Conservation (phyloP, 2,329 filamentous ascomycete genomes). For the Beauveria rudraprayagi region DNA sequence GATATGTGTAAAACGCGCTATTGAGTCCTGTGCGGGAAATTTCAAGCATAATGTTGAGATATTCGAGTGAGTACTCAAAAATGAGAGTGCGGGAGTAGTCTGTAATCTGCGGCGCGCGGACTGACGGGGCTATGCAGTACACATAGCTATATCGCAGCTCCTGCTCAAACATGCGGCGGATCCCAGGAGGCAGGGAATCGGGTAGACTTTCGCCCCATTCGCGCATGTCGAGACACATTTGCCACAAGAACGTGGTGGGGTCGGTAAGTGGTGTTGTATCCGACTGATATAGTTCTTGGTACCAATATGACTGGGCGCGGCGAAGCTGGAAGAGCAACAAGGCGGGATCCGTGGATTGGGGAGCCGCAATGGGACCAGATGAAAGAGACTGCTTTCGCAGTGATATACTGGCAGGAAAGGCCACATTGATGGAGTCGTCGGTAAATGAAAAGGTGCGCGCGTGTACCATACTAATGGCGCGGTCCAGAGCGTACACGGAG, state of each 20-base stretch:
- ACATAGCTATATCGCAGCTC: conserved; percentile 88
- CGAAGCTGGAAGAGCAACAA: conserved; percentile 74
- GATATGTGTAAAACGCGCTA: conserved; percentile 69
- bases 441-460: conserved; percentile 88
- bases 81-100: conserved; percentile 73
- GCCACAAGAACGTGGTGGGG: conserved; percentile 64
- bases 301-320: conserved; percentile 81
- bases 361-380: conserved; percentile 35
- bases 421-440: conserved; percentile 77
- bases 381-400: conserved; percentile 34
- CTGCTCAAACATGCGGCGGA: conserved; percentile 73
- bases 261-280: conserved; percentile 61
- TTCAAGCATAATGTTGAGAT: conserved; percentile 65
- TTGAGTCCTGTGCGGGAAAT: conserved; percentile 53
- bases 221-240: conserved; percentile 66
- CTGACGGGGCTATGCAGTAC: conserved; percentile 77
- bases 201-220: conserved; percentile 78
- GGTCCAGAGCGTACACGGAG: conserved; percentile 82
- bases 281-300: conserved; percentile 79
- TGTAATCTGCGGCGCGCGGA: conserved; percentile 61
- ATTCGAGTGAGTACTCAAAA: conserved; percentile 80
- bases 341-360: conserved; percentile 57
- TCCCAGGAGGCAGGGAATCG: conserved; percentile 51
- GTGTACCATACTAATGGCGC: conserved; percentile 81
- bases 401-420: conserved; percentile 51